Evolutionary conservation across 805 yeast species (phyloP), one percentile per base, ranked within the genome.

Genomic region (Yamadazyma philogaea): DNA sequence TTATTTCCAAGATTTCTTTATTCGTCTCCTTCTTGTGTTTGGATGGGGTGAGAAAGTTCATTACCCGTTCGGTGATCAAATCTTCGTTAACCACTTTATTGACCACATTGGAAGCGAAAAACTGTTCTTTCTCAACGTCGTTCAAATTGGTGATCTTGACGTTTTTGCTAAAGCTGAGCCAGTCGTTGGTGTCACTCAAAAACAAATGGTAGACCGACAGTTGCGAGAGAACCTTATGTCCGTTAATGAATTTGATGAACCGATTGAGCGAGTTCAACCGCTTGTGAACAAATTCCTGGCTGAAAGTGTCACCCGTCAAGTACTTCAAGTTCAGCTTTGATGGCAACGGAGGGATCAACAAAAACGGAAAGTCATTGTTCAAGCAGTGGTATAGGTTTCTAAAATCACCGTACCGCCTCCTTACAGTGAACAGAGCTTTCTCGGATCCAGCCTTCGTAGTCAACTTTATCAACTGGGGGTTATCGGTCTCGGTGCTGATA

Each of bases 311-410:
- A 8, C 99, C 98, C 30, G 95, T 89, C 40, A 91, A 74, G 63
- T 93, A 91, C 60, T 91, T 96, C 53, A 91, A 71, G 46, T 95
- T 78, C 66, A 86, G 87, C 61, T 89, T 90, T 48, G 91, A 95
- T 0, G 99, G 99, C 41, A 91, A 71, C 11, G 98, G 97, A 1
- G 99, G 99, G 0, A 91, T 79, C 11, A 93, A 78, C 46, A 87
- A 74, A 3, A 93, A 85, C 0, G 97, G 96, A 58, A 72, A 85
- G 57, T 90, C 96, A 51, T 79, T 82, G 39, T 73, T 60, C 41
- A 91, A 68, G 43, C 87, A 81, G 47, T 83, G 85, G 61, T 83
- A 86, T 17, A 91, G 72, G 50, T 83, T 79, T 44, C 84, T 77
- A 61, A 91, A 87, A 61, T 93, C 98, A 4, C 91, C 85, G 61